These are phyloP conservation scores for Dimargaris cristalligena DNA, from an alignment of 192 early-diverging fungal species.

Conservation along the genomic window DNA sequence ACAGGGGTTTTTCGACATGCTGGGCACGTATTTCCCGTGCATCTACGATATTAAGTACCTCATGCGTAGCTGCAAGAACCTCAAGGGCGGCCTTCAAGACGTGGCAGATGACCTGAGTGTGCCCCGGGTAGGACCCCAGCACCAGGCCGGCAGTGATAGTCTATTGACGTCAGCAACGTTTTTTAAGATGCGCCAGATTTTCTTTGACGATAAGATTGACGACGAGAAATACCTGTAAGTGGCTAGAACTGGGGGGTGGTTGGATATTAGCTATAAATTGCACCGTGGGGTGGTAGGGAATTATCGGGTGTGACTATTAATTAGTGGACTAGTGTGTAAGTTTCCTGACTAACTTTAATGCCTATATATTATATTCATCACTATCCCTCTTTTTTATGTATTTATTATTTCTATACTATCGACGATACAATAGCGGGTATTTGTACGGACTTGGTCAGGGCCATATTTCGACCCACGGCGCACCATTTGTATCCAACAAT, in stretches of 20 bases:
- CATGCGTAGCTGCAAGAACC: constrained; percentile 90
- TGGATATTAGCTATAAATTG: too few species aligned
- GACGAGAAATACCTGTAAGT: constrained; percentile 76
- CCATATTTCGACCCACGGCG: neutral
- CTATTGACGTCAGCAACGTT: constrained; percentile 93
- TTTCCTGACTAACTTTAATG: neutral
- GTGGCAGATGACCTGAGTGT: constrained; percentile 93
- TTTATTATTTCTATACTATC: too few species aligned
- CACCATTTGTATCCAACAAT: neutral
- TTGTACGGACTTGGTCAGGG: constrained; percentile 7
- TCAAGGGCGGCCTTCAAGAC: constrained; percentile 96
- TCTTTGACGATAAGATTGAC: constrained; percentile 91
- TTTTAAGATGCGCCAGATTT: constrained; percentile 93
- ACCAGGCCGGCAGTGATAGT: constrained; percentile 97
- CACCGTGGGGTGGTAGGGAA: too few species aligned
- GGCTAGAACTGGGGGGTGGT: neutral
- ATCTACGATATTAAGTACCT: constrained; percentile 98
- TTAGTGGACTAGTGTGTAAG: neutral
- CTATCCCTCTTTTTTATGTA: neutral
- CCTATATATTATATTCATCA: neutral
- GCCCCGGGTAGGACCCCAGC: constrained; percentile 84
- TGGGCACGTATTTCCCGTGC: constrained; percentile 91
- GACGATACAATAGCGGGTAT: neutral
- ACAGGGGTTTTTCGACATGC: constrained; percentile 79
- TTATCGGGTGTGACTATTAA: neutral